Conservation (phyloP, 139 green algal species). For the Tetraselmis striata region DNA sequence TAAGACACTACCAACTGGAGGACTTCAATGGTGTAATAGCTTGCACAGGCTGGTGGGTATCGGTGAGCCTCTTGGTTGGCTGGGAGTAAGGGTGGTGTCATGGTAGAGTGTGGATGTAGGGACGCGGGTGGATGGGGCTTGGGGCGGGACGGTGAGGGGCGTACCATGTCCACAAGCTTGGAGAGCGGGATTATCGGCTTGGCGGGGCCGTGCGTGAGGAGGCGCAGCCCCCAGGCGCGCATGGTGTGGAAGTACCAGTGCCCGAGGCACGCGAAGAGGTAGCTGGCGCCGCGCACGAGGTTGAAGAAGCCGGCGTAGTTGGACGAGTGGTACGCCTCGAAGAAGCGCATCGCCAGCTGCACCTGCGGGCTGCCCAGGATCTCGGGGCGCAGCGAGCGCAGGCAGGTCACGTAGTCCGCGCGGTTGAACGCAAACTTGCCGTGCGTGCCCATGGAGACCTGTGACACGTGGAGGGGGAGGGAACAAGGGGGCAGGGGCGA, state of each 20-base stretch:
- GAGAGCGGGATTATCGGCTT: background rate
- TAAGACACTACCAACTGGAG: too few species aligned
- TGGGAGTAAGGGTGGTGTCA: too few species aligned
- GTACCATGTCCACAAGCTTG: background rate
- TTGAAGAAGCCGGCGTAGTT: constrained; percentile 58
- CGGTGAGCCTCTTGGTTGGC: too few species aligned
- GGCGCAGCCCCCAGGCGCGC: background rate
- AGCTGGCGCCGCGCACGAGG: constrained; percentile 37
- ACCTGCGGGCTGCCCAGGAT: constrained; percentile 22
- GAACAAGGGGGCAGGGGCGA: background rate
- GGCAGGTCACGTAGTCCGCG: background rate
- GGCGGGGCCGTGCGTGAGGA: constrained; percentile 2
- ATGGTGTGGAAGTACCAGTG: constrained; percentile 52
- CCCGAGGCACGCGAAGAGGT: constrained; percentile 57
- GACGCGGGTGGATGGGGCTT: too few species aligned
- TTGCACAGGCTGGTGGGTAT: too few species aligned
- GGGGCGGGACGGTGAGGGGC: background rate
- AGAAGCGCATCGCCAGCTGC: constrained; percentile 26
- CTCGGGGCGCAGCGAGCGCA: constrained; percentile 25
- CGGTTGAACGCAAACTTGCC: background rate
- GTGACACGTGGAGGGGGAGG: background rate
- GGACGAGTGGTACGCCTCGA: constrained; percentile 1
- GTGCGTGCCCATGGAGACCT: background rate
- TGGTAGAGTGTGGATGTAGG: too few species aligned
- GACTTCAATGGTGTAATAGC: too few species aligned